These are phyloP conservation scores for Gossypium stocksii DNA, from an alignment of 345 rosid species.

Conservation along the genomic window DNA sequence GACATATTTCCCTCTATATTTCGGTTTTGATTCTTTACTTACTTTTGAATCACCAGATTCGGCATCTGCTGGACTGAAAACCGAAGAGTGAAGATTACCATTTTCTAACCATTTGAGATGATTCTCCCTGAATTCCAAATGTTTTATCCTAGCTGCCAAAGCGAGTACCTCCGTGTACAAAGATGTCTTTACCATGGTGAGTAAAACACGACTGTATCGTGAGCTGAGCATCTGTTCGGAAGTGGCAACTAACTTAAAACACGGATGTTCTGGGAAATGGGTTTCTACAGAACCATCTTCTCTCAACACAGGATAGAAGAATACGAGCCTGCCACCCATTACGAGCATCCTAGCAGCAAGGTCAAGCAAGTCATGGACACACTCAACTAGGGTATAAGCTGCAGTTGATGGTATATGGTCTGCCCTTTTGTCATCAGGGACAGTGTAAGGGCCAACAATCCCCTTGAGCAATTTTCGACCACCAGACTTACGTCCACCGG, in stretches of 20 bases:
- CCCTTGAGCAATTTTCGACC: constrained; percentile 91
- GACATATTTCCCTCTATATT: not conserved
- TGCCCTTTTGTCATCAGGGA: constrained; percentile 91
- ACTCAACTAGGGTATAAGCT: constrained; percentile 77
- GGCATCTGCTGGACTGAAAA: constrained; percentile 54
- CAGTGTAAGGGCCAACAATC: constrained; percentile 69
- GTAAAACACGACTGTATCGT: constrained; percentile 68
- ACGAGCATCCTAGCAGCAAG: constrained; percentile 86
- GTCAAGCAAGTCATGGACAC: constrained; percentile 85
- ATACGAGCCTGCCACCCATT: constrained; percentile 85
- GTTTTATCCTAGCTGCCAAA: constrained; percentile 59
- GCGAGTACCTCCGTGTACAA: constrained; percentile 55
- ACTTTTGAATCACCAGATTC: not conserved
- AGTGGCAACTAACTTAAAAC: constrained; percentile 63
- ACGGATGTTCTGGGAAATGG: constrained; percentile 70
- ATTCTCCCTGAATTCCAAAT: constrained; percentile 80
- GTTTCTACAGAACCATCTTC: constrained; percentile 48
- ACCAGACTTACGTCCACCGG: constrained; percentile 95
- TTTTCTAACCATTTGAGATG: constrained; percentile 88
- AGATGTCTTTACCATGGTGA: constrained; percentile 77
- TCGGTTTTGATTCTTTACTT: not conserved
- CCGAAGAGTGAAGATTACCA: constrained; percentile 84
- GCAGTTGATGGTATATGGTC: constrained; percentile 93
- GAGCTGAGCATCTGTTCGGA: constrained; percentile 93
- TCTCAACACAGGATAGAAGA: constrained; percentile 73